phyloP scores from a whole-genome alignment of 495 filamentous ascomycete species.

The Cladorrhinum samala region DNA sequence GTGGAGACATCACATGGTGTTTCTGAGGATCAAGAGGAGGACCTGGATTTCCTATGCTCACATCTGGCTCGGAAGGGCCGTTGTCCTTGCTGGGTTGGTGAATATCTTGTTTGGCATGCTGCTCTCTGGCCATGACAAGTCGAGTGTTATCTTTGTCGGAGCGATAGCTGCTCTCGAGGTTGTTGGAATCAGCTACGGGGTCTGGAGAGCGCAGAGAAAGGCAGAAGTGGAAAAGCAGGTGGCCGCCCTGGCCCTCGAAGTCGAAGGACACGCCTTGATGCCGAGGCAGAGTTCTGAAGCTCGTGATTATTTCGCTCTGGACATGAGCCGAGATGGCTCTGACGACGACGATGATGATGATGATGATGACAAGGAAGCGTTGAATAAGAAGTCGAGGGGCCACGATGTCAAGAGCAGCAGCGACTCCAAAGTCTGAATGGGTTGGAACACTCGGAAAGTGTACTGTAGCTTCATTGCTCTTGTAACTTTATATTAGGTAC shows the following conservation, averaged over 20 bases:
- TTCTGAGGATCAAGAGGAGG: slow-evolving; percentile 16
- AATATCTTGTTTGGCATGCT: slow-evolving; percentile 23
- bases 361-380: not conserved
- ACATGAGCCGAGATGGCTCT: slow-evolving; percentile 25
- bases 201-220: slow-evolving; percentile 12
- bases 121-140: slow-evolving; percentile 14
- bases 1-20: slow-evolving; percentile 28
- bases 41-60: slow-evolving; percentile 26
- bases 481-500: too few relatives aligned
- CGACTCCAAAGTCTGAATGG: not conserved
- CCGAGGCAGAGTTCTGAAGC: slow-evolving; percentile 1
- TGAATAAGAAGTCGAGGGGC: not conserved
- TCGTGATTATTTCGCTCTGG: slow-evolving; percentile 22
- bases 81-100: slow-evolving; percentile 17
- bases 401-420: not conserved
- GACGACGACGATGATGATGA: slow-evolving; percentile 2
- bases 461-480: too few relatives aligned
- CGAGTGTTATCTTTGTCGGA: not conserved
- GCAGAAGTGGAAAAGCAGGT: not conserved
- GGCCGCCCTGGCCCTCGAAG: not conserved
- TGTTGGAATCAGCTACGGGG: slow-evolving; percentile 7
- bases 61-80: slow-evolving; percentile 21
- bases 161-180: slow-evolving; percentile 10
- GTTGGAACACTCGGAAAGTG: too few relatives aligned
- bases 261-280: slow-evolving; percentile 10